Percentiles rank a stretch among this genome's conserved stretches.
Evolutionary conservation across 805 yeast genomes (phyloP).

Genomic region (Saturnispora serradocipensis): DNA sequence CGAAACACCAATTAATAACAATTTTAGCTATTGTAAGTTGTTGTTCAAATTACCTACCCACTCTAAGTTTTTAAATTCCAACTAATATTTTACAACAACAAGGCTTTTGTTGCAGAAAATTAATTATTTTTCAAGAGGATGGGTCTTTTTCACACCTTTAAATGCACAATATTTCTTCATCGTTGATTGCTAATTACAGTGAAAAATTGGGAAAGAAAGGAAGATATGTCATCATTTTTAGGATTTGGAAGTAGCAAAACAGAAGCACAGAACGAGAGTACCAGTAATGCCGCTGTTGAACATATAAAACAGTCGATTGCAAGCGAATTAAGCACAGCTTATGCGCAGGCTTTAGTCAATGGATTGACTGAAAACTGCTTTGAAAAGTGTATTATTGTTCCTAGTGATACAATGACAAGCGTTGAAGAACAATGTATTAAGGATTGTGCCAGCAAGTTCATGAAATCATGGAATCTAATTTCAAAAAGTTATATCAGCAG

Average conservation of each 20-base stretch:
- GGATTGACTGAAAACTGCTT: constrained; percentile 83
- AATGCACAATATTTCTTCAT: not conserved
- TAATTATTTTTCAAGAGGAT: not conserved
- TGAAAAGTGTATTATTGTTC: constrained; percentile 61
- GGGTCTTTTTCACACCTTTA: not conserved
- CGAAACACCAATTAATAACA: too few relatives aligned
- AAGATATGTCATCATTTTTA: constrained; percentile 24
- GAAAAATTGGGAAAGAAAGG: not conserved
- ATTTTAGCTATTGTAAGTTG: too few relatives aligned
- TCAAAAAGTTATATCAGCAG: constrained; percentile 70
- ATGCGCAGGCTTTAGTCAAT: constrained; percentile 80
- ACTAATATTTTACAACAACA: not conserved
- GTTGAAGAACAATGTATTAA: constrained; percentile 60
- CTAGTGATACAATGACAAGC: constrained; percentile 34
- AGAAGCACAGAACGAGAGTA: constrained; percentile 9
- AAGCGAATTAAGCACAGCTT: constrained; percentile 83
- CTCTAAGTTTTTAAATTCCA: not conserved
- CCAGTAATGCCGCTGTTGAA: constrained; percentile 34
- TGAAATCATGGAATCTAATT: constrained; percentile 84
- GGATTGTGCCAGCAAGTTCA: constrained; percentile 77
- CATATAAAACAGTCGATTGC: constrained; percentile 62
- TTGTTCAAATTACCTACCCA: not conserved
- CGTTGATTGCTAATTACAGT: not conserved
- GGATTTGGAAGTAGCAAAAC: constrained; percentile 21
- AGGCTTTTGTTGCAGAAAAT: not conserved